A percentile compares a stretch with the other conserved stretches of the same genome.
Evolutionary conservation across 345 rosid species (phyloP).

Genomic region (Bruguiera sexangula): DNA sequence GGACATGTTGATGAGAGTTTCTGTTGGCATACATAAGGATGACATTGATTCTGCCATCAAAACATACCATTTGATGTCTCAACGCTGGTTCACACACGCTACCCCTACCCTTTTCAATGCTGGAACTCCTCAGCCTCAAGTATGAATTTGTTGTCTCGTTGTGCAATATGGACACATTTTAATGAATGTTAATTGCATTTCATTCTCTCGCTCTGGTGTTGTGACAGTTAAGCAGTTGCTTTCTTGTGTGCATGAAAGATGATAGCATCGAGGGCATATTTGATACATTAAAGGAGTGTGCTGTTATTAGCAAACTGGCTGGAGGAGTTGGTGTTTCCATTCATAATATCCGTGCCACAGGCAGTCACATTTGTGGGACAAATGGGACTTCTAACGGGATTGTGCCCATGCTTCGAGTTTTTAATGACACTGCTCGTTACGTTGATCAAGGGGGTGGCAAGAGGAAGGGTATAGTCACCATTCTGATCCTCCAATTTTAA

Average conservation of each 20-base stretch:
- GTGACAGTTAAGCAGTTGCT: conserved; percentile 81
- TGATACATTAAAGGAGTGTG: conserved; percentile 87
- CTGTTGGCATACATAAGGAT: conserved; percentile 74
- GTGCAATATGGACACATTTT: background rate
- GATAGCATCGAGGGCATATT: conserved; percentile 89
- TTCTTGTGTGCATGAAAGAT: conserved; percentile 80
- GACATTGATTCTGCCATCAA: conserved; percentile 58
- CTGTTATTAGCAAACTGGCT: conserved; percentile 80
- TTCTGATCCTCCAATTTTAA: background rate
- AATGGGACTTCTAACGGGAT: conserved; percentile 75
- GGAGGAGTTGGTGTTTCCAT: conserved; percentile 88
- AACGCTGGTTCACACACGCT: conserved; percentile 91
- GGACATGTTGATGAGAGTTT: conserved; percentile 88
- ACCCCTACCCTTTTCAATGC: conserved; percentile 87
- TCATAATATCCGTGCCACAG: conserved; percentile 69
- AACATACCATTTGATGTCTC: conserved; percentile 85
- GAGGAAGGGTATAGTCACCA: conserved; percentile 51
- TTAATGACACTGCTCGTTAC: conserved; percentile 71
- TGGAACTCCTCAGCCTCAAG: conserved; percentile 80
- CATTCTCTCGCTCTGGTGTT: background rate
- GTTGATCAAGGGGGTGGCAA: conserved; percentile 86
- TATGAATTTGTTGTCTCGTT: conserved; percentile 17
- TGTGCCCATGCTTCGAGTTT: conserved; percentile 72
- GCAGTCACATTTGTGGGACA: conserved; percentile 61
- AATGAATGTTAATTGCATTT: background rate